These are phyloP conservation scores for Hanseniaspora sp. DNA, from an alignment of 1,139 yeast species.

Conservation along the genomic window DNA sequence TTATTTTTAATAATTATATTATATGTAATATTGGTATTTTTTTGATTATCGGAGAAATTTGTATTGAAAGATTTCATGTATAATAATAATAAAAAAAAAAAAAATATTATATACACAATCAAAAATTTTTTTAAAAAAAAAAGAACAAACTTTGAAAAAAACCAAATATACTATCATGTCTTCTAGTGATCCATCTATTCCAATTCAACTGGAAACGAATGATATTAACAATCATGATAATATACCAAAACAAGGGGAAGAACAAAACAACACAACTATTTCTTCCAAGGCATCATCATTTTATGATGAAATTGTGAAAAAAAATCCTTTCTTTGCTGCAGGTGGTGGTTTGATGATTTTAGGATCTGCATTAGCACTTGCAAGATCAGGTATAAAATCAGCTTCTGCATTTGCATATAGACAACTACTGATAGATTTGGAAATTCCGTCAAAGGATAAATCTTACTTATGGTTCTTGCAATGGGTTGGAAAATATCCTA, in stretches of 20 bases:
- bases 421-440: conserved; percentile 80
- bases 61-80: no score
- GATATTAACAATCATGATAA: background rate
- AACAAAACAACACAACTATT: background rate
- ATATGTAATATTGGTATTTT: no score
- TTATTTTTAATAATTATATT: no score
- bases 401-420: conserved; percentile 62
- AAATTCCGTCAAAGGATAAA: conserved; percentile 86
- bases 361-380: conserved; percentile 75
- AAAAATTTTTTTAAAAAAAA: no score
- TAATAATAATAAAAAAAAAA: no score
- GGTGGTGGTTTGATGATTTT: conserved; percentile 93
- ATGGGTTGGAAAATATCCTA: conserved; percentile 84
- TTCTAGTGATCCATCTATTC: background rate
- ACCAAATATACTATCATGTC: background rate
- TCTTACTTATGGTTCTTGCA: conserved; percentile 90
- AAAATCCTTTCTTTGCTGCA: conserved; percentile 91
- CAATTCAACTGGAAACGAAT: background rate
- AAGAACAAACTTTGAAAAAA: no score
- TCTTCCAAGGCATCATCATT: conserved; percentile 22
- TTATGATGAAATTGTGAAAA: conserved; percentile 46
- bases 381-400: conserved; percentile 57
- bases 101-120: no score
- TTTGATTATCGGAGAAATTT: no score
- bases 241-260: no score